Percentiles rank a stretch among this genome's conserved stretches.
phyloP scores from a whole-genome alignment of 306 rosid genomes.

The Lathyrus oleraceus region DNA sequence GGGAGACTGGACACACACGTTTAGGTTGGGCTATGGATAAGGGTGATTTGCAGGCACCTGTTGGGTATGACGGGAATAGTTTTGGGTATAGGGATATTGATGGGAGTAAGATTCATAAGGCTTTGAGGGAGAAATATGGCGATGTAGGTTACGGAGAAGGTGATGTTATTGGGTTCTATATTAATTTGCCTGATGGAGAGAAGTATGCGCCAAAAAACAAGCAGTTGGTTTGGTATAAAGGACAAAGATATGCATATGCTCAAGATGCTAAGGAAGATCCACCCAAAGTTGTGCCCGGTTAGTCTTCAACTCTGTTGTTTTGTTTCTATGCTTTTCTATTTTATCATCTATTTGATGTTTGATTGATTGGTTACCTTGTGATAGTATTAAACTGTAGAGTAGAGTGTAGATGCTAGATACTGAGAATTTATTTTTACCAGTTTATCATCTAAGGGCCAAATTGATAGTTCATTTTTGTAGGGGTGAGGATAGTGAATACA shows the following conservation, averaged over 20 bases:
- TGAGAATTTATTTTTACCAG: constrained; percentile 18
- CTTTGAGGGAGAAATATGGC: constrained; percentile 85
- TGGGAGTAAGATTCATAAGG: constrained; percentile 94
- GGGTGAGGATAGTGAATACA: background rate
- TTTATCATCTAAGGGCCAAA: background rate
- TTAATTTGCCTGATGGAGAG: constrained; percentile 79
- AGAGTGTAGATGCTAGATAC: background rate
- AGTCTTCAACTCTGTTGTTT: constrained; percentile 31
- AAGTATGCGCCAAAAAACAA: constrained; percentile 65
- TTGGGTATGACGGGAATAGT: constrained; percentile 88
- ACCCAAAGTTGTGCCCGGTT: constrained; percentile 77
- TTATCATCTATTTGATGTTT: background rate
- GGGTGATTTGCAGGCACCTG: constrained; percentile 97
- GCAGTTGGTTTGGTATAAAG: constrained; percentile 80
- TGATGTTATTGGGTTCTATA: constrained; percentile 87
- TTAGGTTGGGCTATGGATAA: constrained; percentile 90
- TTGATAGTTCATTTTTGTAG: background rate
- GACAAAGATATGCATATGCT: constrained; percentile 73
- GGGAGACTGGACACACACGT: constrained; percentile 82
- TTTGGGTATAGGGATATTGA: constrained; percentile 90
- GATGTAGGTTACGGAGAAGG: constrained; percentile 93
- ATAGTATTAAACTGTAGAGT: background rate
- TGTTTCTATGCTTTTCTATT: constrained; percentile 5
- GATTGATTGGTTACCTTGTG: constrained; percentile 10
- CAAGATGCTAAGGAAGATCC: constrained; percentile 78